These are phyloP conservation scores for Calonectria hawksworthii DNA, from an alignment of 2,329 filamentous ascomycete species.

Conservation along the genomic window DNA sequence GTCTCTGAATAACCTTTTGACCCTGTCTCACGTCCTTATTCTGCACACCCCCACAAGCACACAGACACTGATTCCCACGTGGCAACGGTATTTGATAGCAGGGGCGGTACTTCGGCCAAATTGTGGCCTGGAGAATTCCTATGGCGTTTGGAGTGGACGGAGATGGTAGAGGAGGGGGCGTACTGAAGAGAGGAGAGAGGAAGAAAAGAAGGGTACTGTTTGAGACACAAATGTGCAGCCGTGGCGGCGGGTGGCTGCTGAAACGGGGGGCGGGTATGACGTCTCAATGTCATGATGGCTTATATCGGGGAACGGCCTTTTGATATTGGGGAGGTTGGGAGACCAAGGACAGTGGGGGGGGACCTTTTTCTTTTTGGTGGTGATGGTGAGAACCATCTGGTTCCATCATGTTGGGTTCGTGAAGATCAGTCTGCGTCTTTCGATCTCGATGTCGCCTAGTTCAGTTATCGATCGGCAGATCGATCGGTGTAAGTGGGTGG, in stretches of 20 bases:
- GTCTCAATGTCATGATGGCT: not conserved
- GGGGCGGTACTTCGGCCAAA: conserved; percentile 13
- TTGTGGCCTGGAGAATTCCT: conserved; percentile 2
- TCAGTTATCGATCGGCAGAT: not conserved
- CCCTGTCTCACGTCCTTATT: not conserved
- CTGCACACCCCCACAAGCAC: not conserved
- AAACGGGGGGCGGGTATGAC: conserved; percentile 11
- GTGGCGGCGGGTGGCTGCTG: conserved; percentile 2
- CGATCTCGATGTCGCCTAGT: not conserved
- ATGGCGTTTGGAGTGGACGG: not conserved
- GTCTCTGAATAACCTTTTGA: conserved; percentile 15
- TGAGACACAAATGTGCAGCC: not conserved
- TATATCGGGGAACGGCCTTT: not conserved
- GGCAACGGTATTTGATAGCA: conserved; percentile 7
- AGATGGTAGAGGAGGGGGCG: not conserved
- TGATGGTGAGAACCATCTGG: not conserved
- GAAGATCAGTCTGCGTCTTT: not conserved
- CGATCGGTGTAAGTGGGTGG: not conserved
- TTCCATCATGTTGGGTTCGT: conserved; percentile 6
- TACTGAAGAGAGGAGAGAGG: not conserved
- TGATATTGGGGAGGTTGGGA: not conserved
- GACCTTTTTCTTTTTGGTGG: not conserved
- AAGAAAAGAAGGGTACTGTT: not conserved
- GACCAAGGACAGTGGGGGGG: not conserved
- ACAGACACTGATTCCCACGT: not conserved